Conservation (phyloP, 805 yeast species). For the Metschnikowia noctiluminum region DNA sequence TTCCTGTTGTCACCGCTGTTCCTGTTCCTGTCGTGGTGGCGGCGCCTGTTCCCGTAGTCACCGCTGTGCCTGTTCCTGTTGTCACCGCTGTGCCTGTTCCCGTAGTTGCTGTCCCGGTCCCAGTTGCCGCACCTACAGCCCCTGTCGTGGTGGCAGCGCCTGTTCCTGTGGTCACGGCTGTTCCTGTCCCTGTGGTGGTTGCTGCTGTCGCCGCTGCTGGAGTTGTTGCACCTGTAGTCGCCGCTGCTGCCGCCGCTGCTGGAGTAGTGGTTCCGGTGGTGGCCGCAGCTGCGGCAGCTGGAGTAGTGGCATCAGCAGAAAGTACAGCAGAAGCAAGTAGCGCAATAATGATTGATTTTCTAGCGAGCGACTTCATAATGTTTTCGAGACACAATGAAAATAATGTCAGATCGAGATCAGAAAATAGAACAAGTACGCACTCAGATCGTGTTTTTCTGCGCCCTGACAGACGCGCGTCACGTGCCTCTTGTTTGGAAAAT, state of each 20-base stretch:
- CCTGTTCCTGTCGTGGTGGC: slow-evolving; percentile 14
- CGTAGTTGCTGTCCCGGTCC: slow-evolving; percentile 7
- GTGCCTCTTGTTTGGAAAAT: not conserved
- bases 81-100: slow-evolving; percentile 9
- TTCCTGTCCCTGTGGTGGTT: slow-evolving; percentile 18
- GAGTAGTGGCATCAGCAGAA: slow-evolving; percentile 15
- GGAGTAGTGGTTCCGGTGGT: slow-evolving; percentile 2
- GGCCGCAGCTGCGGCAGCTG: slow-evolving; percentile 13
- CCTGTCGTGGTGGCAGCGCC: slow-evolving; percentile 15
- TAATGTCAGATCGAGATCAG: not conserved
- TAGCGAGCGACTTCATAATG: slow-evolving; percentile 5
- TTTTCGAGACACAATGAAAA: not conserved
- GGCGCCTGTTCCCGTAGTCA: slow-evolving; percentile 3
- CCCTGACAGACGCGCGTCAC: slow-evolving; percentile 1
- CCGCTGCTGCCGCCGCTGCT: slow-evolving; percentile 9
- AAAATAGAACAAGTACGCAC: not conserved
- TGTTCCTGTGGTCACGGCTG: slow-evolving; percentile 14
- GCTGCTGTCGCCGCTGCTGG: slow-evolving; percentile 18
- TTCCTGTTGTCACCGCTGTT: not conserved
- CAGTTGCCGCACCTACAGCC: slow-evolving; percentile 11
- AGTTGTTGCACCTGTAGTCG: slow-evolving; percentile 19
- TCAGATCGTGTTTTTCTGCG: not conserved
- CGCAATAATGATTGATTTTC: slow-evolving; percentile 1
- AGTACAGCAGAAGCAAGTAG: slow-evolving; percentile 14
- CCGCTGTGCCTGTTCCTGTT: slow-evolving; percentile 14